Conservation (phyloP, 2,329 filamentous ascomycete species). For the Apiospora marii region DNA sequence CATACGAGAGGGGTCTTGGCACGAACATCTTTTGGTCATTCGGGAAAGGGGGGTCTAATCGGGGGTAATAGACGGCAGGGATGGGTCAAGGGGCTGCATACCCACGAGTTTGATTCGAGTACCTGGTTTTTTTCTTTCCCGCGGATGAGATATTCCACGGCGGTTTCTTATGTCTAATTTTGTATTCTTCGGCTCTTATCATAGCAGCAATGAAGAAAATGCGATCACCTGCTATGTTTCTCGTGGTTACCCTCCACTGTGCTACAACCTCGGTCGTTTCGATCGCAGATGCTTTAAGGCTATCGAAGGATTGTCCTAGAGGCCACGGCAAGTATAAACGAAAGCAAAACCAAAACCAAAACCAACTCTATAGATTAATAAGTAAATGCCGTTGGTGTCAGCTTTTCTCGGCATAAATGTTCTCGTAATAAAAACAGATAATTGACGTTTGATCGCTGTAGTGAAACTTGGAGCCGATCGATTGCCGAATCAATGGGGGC, state of each 20-base stretch:
- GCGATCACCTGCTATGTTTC: neutral
- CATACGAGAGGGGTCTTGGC: neutral
- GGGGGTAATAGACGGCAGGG: neutral
- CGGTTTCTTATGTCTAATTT: conserved; percentile 17
- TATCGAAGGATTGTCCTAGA: neutral
- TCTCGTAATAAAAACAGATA: conserved; percentile 1
- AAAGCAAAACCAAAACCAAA: neutral
- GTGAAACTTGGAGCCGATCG: conserved; percentile 17
- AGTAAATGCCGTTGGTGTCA: neutral
- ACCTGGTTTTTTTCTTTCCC: neutral
- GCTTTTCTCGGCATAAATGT: neutral
- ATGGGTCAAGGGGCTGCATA: neutral
- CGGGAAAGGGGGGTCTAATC: neutral
- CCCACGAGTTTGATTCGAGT: conserved; percentile 3
- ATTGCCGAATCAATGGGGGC: conserved; percentile 5
- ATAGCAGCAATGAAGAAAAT: neutral
- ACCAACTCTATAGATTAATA: neutral
- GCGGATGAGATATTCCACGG: conserved; percentile 4
- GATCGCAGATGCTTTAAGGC: neutral
- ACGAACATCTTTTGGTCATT: neutral
- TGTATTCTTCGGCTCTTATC: neutral
- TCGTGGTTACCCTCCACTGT: too few relatives aligned
- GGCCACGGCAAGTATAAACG: neutral
- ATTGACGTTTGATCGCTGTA: conserved; percentile 12
- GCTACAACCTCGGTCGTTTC: too few relatives aligned